phyloP scores from a whole-genome alignment of 2,329 filamentous ascomycete species.

The Didymellaceae sp. region DNA sequence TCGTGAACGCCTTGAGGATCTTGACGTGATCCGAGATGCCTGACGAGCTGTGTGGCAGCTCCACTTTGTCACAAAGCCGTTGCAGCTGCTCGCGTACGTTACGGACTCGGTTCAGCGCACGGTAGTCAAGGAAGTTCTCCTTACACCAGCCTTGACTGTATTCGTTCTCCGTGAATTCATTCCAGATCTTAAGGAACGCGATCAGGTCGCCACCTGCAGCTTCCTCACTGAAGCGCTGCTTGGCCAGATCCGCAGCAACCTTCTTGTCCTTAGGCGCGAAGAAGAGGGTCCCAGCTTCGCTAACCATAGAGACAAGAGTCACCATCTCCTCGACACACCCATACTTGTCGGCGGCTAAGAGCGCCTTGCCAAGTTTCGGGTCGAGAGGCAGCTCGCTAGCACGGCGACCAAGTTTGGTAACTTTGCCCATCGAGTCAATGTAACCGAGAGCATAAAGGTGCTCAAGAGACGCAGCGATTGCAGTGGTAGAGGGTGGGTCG shows the following conservation, averaged over 20 bases:
- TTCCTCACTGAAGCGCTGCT: constrained; percentile 85
- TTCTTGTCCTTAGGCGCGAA: constrained; percentile 98
- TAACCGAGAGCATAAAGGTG: constrained; percentile 90
- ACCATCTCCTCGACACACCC: constrained; percentile 94
- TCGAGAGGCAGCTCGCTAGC: constrained; percentile 97
- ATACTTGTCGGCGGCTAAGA: constrained; percentile 86
- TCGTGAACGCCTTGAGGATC: constrained; percentile 85
- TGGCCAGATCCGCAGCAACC: constrained; percentile 89
- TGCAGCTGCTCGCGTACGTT: constrained; percentile 92
- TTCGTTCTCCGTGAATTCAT: constrained; percentile 92
- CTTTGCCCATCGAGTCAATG: constrained; percentile 83
- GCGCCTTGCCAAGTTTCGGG: constrained; percentile 86
- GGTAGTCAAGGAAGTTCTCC: constrained; percentile 93
- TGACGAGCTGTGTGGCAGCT: constrained; percentile 72
- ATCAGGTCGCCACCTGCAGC: constrained; percentile 78
- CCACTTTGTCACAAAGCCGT: constrained; percentile 91
- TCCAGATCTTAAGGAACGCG: constrained; percentile 90
- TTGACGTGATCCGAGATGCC: constrained; percentile 75
- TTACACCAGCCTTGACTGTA: constrained; percentile 86
- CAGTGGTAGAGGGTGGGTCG: constrained; percentile 89
- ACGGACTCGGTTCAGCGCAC: constrained; percentile 83
- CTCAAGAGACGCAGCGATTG: constrained; percentile 86
- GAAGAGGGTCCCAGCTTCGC: constrained; percentile 87
- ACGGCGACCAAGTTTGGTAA: constrained; percentile 89
- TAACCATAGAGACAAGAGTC: constrained; percentile 92